Evolutionary conservation across 2,329 filamentous ascomycete species (phyloP), one percentile per base, ranked within the genome.

Genomic region (Pseudonectria foliicola): DNA sequence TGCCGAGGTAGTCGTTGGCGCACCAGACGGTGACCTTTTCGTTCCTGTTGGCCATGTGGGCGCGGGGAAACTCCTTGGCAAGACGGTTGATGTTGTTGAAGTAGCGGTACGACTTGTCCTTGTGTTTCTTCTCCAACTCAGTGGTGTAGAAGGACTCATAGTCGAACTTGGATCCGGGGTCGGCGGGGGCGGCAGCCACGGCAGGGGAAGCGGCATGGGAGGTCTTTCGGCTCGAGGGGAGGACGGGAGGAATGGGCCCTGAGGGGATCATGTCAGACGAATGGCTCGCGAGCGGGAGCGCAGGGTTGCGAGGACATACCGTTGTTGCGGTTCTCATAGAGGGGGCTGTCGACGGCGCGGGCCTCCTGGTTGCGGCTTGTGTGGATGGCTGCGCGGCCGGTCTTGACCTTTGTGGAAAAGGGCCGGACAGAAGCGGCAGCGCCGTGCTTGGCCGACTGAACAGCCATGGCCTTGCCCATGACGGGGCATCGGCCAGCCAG

Each of bases 51-150:
- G 85, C 75, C 73, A 93, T 94, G 63, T 98, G 92, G 29, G 92
- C 92, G 46, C 85, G 85, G 21, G 92, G 92, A 45, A 98, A 98
- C 46, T 96, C 87, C 67, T 92, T 86, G 48, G 92, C 92, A 42
- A 98, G 74, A 25, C 92, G 88, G 59, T 98, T 98, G 78, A 98
- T 98, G 71, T 98, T 98, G 75, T 98, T 98, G 73, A 98, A 98
- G 71, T 96, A 96, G 57, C 92, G 86, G 70, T 98, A 98, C 34
- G 89, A 95, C 70, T 95, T 96, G 74, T 98, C 92, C 73, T 94
- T 89, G 75, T 95, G 92, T 71, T 98, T 98, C 77, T 95, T 96
- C 53, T 95, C 87, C 49, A 98, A 67, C 62, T 98, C 90, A 42
- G 69, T 69, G 46, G 81, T 68, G 67, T 96, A 98, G 64, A 95